Evolutionary conservation across 257 asterid species (phyloP), one percentile per base, ranked within the genome.

Genomic region (Lycium ferocissimum): DNA sequence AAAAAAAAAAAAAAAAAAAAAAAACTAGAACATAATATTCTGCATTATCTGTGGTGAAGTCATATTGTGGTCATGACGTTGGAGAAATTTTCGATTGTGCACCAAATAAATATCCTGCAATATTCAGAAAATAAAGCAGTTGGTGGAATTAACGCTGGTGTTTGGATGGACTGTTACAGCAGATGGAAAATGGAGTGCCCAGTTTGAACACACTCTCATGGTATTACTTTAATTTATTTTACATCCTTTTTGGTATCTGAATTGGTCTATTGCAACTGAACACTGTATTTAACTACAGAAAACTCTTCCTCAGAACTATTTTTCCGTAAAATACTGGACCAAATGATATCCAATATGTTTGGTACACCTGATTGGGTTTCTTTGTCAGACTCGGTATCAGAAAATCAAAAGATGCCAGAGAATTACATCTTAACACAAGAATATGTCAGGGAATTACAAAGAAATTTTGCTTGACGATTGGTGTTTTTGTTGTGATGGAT

Each of bases 61-160:
- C 99, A 20, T 89, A 89, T 86, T 95, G 98, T 83, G 99, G 99
- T 85, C 99, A 96, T 91, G 99, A 98, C 73, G 93, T 96, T 85
- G 99, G 99, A 7, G 98, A 94, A 89, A 97, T 97, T 86, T 95
- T 95, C 89, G 98, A 97, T 85, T 97, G 98, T 82, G 98, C 98
- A 33, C 99, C 98, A 79, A 93, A 95, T 83, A 95, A 26, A 26
- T 26, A 26, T 26, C 33, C 33, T 20, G 59, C 84, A n/a, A 62
- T 22, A 10, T 26, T 40, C 92, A 95, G 98, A 91, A 95, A 97
- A 95, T 89, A 95, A 95, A 92, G 98, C 98, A 78, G 97, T 94
- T 87, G 98, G 99, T 82, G 93, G 95, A 86, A 95, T 95, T 97
- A 95, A 94, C 89, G 98, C 94, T 18, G 98, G 99, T 26, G 33